Evolutionary conservation across 768 basidiomycete species (phyloP).

Genomic region (Austroboletus festivus): DNA sequence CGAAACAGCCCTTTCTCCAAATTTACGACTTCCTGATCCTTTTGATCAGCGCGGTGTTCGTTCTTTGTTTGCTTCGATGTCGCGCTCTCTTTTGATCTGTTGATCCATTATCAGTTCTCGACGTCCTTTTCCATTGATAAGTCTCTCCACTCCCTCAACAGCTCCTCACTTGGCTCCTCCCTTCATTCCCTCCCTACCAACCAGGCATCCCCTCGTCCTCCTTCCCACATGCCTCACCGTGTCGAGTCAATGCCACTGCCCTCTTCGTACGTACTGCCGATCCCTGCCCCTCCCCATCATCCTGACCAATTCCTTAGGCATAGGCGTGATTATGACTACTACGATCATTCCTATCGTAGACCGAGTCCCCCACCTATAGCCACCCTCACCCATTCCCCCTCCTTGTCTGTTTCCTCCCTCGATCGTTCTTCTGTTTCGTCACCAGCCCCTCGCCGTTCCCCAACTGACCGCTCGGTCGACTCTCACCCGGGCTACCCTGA

Average conservation of each 20-base stretch:
- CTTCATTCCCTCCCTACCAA: slow-evolving; percentile 13
- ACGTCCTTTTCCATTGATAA: slow-evolving; percentile 37
- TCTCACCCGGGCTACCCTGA: slow-evolving; percentile 35
- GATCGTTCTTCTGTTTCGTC: slow-evolving; percentile 62
- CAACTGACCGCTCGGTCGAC: slow-evolving; percentile 32
- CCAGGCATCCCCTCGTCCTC: slow-evolving; percentile 13
- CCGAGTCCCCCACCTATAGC: slow-evolving; percentile 51
- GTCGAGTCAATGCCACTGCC: slow-evolving; percentile 39
- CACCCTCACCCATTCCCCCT: slow-evolving; percentile 56
- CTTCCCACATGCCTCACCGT: slow-evolving; percentile 48
- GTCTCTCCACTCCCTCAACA: slow-evolving; percentile 26
- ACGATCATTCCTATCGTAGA: slow-evolving; percentile 38
- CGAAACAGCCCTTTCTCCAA: slow-evolving; percentile 32
- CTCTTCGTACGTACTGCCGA: slow-evolving; percentile 31
- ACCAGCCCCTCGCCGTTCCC: slow-evolving; percentile 47
- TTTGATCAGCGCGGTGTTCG: slow-evolving; percentile 37
- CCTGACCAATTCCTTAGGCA: slow-evolving; percentile 32
- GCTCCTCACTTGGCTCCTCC: slow-evolving; percentile 21
- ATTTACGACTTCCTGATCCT: slow-evolving; percentile 32
- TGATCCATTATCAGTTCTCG: slow-evolving; percentile 39
- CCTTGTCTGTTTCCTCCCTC: slow-evolving; percentile 54
- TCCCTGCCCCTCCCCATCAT: slow-evolving; percentile 25
- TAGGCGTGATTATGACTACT: slow-evolving; percentile 39
- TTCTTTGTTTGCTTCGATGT: slow-evolving; percentile 32
- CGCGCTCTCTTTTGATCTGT: slow-evolving; percentile 38